These are phyloP conservation scores for Coemansia sp. DNA, from an alignment of 192 early-diverging fungal genomes.

Conservation along the genomic window DNA sequence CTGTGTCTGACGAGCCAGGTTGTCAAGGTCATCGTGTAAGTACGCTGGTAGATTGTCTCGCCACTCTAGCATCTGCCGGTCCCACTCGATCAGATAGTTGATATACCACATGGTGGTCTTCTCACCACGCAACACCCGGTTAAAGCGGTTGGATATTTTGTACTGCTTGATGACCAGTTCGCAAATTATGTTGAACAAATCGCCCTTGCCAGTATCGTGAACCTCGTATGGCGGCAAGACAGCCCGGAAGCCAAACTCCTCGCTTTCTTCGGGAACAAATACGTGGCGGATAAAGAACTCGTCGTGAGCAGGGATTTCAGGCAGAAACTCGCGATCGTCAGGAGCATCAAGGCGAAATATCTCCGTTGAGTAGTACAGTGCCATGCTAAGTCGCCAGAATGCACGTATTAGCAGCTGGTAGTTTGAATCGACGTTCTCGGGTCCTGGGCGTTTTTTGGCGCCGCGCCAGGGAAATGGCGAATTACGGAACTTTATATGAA, in stretches of 20 bases:
- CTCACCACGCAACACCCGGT: slow-evolving; percentile 47
- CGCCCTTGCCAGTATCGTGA: slow-evolving; percentile 25
- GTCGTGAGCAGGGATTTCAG: slow-evolving; percentile 44
- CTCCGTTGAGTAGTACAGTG: slow-evolving; percentile 46
- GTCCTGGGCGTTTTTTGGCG: slow-evolving; percentile 16
- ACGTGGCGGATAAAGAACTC: slow-evolving; percentile 43
- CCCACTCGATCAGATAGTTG: slow-evolving; percentile 50
- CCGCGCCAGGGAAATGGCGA: slow-evolving; percentile 50
- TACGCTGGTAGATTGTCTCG: slow-evolving; percentile 36
- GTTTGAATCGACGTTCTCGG: slow-evolving; percentile 37
- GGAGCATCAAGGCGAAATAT: slow-evolving; percentile 51
- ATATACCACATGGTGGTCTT: slow-evolving; percentile 39
- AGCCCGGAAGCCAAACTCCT: slow-evolving; percentile 47
- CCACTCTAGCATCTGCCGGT: slow-evolving; percentile 53
- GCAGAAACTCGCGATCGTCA: slow-evolving; percentile 52
- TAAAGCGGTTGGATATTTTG: slow-evolving; percentile 51
- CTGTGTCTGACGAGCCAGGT: slow-evolving; percentile 44
- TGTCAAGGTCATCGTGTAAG: slow-evolving; percentile 28
- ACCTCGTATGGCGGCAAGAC: slow-evolving; percentile 30
- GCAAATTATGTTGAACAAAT: slow-evolving; percentile 36
- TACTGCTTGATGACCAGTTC: slow-evolving; percentile 47
- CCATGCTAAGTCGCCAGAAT: slow-evolving; percentile 47
- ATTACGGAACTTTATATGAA: slow-evolving; percentile 45
- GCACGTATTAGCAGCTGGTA: slow-evolving; percentile 49
- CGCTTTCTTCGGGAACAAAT: slow-evolving; percentile 38